phyloP scores from a whole-genome alignment of 257 asterid species.

The Nicotiana tabacum region DNA sequence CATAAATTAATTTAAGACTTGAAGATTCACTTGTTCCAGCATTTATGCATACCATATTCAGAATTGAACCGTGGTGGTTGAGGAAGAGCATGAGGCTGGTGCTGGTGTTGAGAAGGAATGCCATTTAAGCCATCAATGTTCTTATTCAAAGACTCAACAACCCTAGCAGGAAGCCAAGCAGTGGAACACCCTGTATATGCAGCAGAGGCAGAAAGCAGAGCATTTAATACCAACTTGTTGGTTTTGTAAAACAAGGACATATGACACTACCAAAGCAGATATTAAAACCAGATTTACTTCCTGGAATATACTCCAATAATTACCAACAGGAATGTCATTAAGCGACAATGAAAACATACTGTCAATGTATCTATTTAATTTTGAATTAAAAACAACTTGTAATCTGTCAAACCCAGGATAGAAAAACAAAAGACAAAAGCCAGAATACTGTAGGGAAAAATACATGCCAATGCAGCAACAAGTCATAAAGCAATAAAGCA shows the following conservation, averaged over 20 bases:
- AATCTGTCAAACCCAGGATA: not conserved
- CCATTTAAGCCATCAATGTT: constrained; percentile 16
- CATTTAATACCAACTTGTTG: not conserved
- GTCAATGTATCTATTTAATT: too few species aligned
- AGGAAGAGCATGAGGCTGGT: constrained; percentile 5
- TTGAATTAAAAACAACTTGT: not conserved
- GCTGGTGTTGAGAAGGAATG: not conserved
- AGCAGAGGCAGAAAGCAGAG: not conserved
- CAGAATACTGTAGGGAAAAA: not conserved
- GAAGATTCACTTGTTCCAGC: not conserved
- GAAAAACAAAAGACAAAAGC: not conserved
- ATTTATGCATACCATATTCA: constrained; percentile 32
- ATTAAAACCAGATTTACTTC: too few species aligned
- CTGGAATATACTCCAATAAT: too few species aligned
- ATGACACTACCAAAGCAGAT: not conserved
- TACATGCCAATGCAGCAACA: not conserved
- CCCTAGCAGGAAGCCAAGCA: constrained; percentile 20
- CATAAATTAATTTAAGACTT: not conserved
- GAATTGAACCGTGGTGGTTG: constrained; percentile 22
- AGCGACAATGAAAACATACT: too few species aligned
- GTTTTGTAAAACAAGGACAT: not conserved
- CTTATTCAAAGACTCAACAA: constrained; percentile 19
- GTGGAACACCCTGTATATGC: constrained; percentile 25
- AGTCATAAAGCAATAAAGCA: not conserved
- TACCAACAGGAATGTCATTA: too few species aligned